A percentile compares a stretch with the other conserved stretches of the same genome.
phyloP scores from a whole-genome alignment of 2,329 filamentous ascomycete genomes.

The Aspergillus sp. region DNA sequence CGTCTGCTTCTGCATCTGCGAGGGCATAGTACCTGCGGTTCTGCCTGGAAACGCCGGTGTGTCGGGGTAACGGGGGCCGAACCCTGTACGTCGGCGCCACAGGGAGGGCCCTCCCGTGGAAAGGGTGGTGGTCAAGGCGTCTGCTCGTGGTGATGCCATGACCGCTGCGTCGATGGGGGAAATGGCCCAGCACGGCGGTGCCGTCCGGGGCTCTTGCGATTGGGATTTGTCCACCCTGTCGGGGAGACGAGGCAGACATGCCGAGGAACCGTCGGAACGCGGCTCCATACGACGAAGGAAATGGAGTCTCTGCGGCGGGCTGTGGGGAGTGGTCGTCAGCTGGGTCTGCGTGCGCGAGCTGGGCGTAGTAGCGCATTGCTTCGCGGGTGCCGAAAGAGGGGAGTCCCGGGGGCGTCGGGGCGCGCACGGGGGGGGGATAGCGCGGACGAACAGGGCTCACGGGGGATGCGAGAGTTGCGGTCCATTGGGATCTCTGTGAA shows the following conservation, averaged over 20 bases:
- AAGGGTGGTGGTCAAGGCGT: conserved; percentile 33
- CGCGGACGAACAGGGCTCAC: conserved; percentile 31
- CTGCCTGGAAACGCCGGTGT: too few species aligned
- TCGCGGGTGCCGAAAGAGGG: conserved; percentile 44
- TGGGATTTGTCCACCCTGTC: conserved; percentile 16
- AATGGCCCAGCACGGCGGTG: conserved; percentile 40
- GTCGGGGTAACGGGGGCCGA: too few species aligned
- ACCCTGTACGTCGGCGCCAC: conserved; percentile 9
- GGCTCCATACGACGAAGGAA: conserved; percentile 21
- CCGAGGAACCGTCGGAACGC: conserved; percentile 32
- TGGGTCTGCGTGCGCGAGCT: background rate
- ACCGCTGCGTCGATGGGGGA: conserved; percentile 40
- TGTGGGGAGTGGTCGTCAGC: background rate
- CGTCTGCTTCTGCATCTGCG: too few species aligned
- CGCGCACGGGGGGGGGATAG: conserved; percentile 38
- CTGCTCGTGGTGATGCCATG: conserved; percentile 36
- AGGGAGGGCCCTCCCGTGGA: conserved; percentile 30
- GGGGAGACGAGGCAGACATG: conserved; percentile 16
- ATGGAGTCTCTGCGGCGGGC: conserved; percentile 1
- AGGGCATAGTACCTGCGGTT: too few species aligned
- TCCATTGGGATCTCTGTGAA: conserved; percentile 22
- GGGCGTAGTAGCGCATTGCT: conserved; percentile 33
- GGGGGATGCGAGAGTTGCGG: conserved; percentile 24
- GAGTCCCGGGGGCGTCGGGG: conserved; percentile 44
- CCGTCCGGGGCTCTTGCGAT: conserved; percentile 39